Percentiles rank a stretch among this genome's conserved stretches.
Conservation (phyloP, 163 green algal genomes). For the Chlamydomonas reinhardtii region DNA sequence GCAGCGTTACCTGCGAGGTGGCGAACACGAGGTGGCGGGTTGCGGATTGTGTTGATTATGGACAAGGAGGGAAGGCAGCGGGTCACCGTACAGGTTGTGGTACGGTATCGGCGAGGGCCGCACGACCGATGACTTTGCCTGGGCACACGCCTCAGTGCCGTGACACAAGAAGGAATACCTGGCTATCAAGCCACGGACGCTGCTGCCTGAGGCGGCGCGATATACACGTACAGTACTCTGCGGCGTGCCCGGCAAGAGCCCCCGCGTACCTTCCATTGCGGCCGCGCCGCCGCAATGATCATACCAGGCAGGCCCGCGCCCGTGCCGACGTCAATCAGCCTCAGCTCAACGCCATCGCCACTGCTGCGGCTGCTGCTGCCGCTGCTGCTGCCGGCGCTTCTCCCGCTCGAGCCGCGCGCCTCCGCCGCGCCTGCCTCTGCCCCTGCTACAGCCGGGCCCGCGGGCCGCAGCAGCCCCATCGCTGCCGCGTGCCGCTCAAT, state of each 20-base stretch:
- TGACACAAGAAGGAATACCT: too few species aligned
- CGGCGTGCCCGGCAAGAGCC: too few species aligned
- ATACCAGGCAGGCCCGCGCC: slow-evolving; percentile 93
- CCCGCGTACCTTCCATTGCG: slow-evolving; percentile 77
- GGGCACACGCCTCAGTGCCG: too few species aligned
- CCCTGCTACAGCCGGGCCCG: neutral
- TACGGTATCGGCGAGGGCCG: neutral
- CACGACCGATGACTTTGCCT: neutral
- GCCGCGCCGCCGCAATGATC: slow-evolving; percentile 86
- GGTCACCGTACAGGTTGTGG: too few species aligned
- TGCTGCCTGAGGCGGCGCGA: too few species aligned
- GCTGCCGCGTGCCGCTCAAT: slow-evolving; percentile 69
- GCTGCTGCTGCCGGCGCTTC: neutral
- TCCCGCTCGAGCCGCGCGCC: neutral
- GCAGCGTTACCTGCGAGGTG: slow-evolving; percentile 76
- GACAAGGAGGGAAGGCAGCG: too few species aligned
- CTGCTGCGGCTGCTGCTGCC: slow-evolving; percentile 7
- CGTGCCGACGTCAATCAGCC: slow-evolving; percentile 93
- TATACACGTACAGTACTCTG: too few species aligned
- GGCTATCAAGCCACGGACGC: too few species aligned
- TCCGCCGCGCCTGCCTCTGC: neutral
- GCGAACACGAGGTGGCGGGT: too few species aligned
- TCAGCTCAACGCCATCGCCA: slow-evolving; percentile 33
- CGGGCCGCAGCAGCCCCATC: neutral
- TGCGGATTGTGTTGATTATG: too few species aligned